phyloP scores from a whole-genome alignment of 169 alveolate genomes.

The Cryptosporidium parvum region DNA sequence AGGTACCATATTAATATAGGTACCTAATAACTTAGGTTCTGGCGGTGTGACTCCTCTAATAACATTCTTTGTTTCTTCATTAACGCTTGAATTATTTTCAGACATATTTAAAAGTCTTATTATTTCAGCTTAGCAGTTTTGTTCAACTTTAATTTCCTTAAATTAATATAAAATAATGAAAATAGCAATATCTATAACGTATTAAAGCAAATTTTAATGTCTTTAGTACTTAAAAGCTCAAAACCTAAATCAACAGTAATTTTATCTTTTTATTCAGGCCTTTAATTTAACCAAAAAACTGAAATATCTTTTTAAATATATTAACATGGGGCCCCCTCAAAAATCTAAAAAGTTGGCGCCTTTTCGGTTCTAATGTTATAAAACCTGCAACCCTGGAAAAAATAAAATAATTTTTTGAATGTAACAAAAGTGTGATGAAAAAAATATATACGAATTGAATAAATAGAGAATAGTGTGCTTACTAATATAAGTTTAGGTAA shows the following conservation, averaged over 20 bases:
- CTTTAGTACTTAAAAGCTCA: neutral
- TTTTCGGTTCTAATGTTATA: neutral
- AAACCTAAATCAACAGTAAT: neutral
- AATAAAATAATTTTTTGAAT: neutral
- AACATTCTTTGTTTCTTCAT: slow-evolving; percentile 50
- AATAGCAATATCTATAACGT: neutral
- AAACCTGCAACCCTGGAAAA: neutral
- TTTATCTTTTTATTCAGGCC: neutral
- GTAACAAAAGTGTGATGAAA: neutral
- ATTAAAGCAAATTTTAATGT: neutral
- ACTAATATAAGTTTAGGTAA: neutral
- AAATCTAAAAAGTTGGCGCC: slow-evolving; percentile 19
- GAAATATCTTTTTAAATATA: neutral
- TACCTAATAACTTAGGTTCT: slow-evolving; percentile 47
- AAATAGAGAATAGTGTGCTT: neutral
- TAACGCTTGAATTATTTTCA: slow-evolving; percentile 41
- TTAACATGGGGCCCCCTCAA: slow-evolving; percentile 11
- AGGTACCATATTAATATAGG: slow-evolving; percentile 67
- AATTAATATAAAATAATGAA: neutral
- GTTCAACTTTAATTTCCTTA: neutral
- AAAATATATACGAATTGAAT: neutral
- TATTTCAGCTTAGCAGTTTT: neutral
- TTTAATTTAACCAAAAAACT: neutral
- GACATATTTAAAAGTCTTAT: slow-evolving; percentile 33
- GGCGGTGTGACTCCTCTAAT: slow-evolving; percentile 63